These are phyloP conservation scores for Magnolia changhungtana DNA, from an alignment of 164 flowering plant species.

Conservation along the genomic window DNA sequence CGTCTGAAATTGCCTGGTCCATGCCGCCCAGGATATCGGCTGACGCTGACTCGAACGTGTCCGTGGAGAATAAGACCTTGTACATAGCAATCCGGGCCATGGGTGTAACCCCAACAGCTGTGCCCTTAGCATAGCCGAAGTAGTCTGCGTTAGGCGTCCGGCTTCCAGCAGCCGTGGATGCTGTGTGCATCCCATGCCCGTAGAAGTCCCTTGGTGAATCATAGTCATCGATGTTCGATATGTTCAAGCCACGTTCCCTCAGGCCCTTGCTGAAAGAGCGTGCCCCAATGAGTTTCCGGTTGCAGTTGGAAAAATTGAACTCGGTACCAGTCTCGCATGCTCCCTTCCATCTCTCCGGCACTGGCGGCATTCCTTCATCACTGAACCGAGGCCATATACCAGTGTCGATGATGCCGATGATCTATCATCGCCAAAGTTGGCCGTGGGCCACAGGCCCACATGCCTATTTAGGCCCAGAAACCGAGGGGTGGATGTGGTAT, in stretches of 20 bases:
- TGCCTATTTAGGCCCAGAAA: slow-evolving; percentile 10
- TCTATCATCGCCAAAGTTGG: slow-evolving; percentile 9
- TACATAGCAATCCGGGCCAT: slow-evolving; percentile 12
- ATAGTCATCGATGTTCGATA: too few relatives aligned
- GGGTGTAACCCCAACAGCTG: slow-evolving; percentile 53
- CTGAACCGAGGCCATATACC: slow-evolving; percentile 12
- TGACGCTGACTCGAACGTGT: neutral
- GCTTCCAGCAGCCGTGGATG: slow-evolving; percentile 63
- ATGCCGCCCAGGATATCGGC: slow-evolving; percentile 14
- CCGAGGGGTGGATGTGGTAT: slow-evolving; percentile 15
- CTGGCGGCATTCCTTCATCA: slow-evolving; percentile 2
- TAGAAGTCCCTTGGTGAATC: too few relatives aligned
- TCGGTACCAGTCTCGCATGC: slow-evolving; percentile 8
- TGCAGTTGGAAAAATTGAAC: slow-evolving; percentile 17
- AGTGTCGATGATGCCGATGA: slow-evolving; percentile 11
- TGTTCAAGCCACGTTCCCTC: too few relatives aligned
- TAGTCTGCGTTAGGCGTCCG: slow-evolving; percentile 40
- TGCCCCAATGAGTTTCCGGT: slow-evolving; percentile 20
- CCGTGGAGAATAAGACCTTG: neutral
- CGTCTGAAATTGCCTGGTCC: slow-evolving; percentile 12
- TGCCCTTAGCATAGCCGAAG: slow-evolving; percentile 65
- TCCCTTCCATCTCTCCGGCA: slow-evolving; percentile 8
- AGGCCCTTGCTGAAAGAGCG: slow-evolving; percentile 17
- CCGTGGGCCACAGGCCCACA: too few relatives aligned
- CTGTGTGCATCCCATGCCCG: slow-evolving; percentile 56